A percentile compares a stretch with the other conserved stretches of the same genome.
Evolutionary conservation across 2,329 filamentous ascomycete genomes (phyloP).

Genomic region (Teratosphaeria epicoccoides): DNA sequence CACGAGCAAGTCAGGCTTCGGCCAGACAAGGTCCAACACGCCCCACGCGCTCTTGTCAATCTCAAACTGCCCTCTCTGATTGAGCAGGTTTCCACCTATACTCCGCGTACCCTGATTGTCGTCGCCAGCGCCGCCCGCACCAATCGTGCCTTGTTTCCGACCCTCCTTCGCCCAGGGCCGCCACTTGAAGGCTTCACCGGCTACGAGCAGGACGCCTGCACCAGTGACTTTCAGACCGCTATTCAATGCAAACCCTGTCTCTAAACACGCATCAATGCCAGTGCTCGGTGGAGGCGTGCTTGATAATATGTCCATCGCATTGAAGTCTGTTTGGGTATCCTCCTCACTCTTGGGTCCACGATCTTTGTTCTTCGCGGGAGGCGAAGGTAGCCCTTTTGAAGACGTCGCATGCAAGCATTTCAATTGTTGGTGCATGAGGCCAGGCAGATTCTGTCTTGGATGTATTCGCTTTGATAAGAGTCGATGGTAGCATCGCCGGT

Average conservation of each 20-base stretch:
- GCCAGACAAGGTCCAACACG: slow-evolving; percentile 68
- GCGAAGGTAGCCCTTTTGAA: slow-evolving; percentile 3
- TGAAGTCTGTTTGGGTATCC: slow-evolving; percentile 61
- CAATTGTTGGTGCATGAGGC: neutral
- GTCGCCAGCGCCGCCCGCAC: slow-evolving; percentile 28
- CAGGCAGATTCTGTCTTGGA: neutral
- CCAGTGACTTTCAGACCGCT: slow-evolving; percentile 62
- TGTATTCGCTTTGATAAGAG: slow-evolving; percentile 3
- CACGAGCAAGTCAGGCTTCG: slow-evolving; percentile 85
- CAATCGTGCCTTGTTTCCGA: slow-evolving; percentile 26
- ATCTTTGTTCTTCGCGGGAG: slow-evolving; percentile 39
- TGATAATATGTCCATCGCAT: slow-evolving; percentile 65
- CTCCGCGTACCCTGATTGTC: slow-evolving; percentile 24
- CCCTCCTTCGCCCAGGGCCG: slow-evolving; percentile 57
- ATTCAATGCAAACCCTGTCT: slow-evolving; percentile 77
- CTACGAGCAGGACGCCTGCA: slow-evolving; percentile 66
- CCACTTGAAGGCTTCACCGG: slow-evolving; percentile 84
- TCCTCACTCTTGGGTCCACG: slow-evolving; percentile 52
- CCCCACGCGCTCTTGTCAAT: slow-evolving; percentile 61
- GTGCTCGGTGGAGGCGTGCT: slow-evolving; percentile 68
- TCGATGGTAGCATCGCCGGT: slow-evolving; percentile 6
- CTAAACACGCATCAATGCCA: slow-evolving; percentile 68
- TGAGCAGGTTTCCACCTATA: slow-evolving; percentile 45
- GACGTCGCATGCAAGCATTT: slow-evolving; percentile 8
- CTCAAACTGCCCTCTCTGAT: slow-evolving; percentile 73